phyloP scores from a whole-genome alignment of 257 asterid genomes.

The Jacaranda copaia region DNA sequence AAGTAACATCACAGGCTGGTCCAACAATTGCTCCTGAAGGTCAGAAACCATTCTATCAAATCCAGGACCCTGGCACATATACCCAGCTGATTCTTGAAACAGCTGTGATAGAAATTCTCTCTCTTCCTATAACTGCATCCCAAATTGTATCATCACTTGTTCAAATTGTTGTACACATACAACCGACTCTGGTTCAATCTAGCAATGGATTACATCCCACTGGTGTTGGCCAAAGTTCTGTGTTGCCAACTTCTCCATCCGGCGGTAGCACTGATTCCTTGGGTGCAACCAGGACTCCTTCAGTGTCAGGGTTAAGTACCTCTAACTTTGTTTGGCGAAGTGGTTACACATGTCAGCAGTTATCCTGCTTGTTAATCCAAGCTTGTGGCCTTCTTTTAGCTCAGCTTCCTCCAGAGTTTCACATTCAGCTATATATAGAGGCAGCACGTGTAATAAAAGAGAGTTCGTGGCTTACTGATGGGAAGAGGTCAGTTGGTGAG shows the following conservation, averaged over 20 bases:
- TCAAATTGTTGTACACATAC: constrained; percentile 95
- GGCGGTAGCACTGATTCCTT: constrained; percentile 96
- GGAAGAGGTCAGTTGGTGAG: constrained; percentile 80
- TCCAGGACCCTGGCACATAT: constrained; percentile 95
- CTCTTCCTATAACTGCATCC: constrained; percentile 84
- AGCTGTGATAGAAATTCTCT: constrained; percentile 91
- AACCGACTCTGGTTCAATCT: constrained; percentile 92
- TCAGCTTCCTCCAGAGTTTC: constrained; percentile 96
- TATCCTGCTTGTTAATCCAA: constrained; percentile 95
- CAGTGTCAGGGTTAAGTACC: constrained; percentile 68
- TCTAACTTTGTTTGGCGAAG: constrained; percentile 90
- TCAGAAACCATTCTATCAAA: constrained; percentile 88
- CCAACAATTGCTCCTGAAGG: constrained; percentile 67
- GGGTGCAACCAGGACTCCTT: constrained; percentile 71
- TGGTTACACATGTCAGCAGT: constrained; percentile 94
- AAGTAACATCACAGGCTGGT: constrained; percentile 64
- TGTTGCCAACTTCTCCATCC: constrained; percentile 96
- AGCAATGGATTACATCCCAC: constrained; percentile 74
- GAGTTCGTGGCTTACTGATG: constrained; percentile 97
- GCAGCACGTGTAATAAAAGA: constrained; percentile 93
- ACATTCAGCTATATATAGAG: constrained; percentile 78
- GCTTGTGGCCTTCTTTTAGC: constrained; percentile 96
- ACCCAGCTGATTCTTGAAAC: constrained; percentile 97
- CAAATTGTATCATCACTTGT: constrained; percentile 88
- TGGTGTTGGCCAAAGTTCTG: constrained; percentile 70